These are phyloP conservation scores for Conidiobolus incongruus DNA, from an alignment of 371 early-diverging fungal genomes.

Conservation along the genomic window DNA sequence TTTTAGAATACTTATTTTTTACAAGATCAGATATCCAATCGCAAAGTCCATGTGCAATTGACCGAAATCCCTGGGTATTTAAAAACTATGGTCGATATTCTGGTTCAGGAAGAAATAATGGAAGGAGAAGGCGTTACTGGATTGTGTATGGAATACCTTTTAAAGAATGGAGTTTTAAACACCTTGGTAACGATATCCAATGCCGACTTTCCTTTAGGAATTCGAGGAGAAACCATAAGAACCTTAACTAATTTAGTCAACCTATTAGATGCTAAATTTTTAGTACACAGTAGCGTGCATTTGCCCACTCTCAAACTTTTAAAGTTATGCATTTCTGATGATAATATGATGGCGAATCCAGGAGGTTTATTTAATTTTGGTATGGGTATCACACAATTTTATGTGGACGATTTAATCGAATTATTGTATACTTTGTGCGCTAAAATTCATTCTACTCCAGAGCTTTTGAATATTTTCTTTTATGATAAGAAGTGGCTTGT, in stretches of 20 bases:
- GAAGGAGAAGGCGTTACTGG: constrained; percentile 45
- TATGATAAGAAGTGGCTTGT: constrained; percentile 56
- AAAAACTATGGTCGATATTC: constrained; percentile 62
- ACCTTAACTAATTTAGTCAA: constrained; percentile 65
- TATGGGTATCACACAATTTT: constrained; percentile 8
- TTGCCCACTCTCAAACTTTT: constrained; percentile 62
- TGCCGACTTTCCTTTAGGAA: constrained; percentile 62
- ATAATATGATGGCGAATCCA: constrained; percentile 19
- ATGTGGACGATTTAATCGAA: constrained; percentile 68
- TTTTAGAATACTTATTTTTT: too few species aligned
- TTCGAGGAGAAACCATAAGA: constrained; percentile 59
- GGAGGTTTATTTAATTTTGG: background rate
- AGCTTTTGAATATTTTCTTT: constrained; percentile 74
- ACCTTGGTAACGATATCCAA: constrained; percentile 58
- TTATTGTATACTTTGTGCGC: constrained; percentile 70
- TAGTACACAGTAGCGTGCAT: constrained; percentile 77
- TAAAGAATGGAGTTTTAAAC: constrained; percentile 58
- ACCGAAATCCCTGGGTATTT: constrained; percentile 62
- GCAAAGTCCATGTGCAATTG: constrained; percentile 28
- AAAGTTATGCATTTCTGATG: constrained; percentile 33
- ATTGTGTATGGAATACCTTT: constrained; percentile 76
- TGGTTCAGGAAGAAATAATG: constrained; percentile 73
- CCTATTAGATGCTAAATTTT: constrained; percentile 60
- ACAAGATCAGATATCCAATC: constrained; percentile 27
- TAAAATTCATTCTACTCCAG: constrained; percentile 77